Conservation (phyloP, 1,284 basidiomycete genomes). For the Malassezia yamatoensis region DNA sequence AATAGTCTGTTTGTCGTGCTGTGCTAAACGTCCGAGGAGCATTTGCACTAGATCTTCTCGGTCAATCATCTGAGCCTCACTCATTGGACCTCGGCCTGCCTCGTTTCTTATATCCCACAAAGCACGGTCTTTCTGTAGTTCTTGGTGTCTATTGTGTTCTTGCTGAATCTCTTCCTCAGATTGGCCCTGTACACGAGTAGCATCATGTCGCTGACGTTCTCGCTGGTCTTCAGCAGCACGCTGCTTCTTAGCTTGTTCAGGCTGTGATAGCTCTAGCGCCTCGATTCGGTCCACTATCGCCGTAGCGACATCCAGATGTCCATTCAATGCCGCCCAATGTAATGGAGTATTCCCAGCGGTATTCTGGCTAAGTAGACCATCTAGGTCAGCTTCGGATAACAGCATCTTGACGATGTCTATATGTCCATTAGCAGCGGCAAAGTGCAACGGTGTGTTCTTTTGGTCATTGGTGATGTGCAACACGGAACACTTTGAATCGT, state of each 20-base stretch:
- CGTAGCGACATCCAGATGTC: conserved; percentile 32
- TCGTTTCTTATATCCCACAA: conserved; percentile 44
- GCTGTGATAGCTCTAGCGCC: conserved; percentile 19
- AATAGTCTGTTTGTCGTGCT: conserved; percentile 3
- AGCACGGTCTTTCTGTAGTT: conserved; percentile 29
- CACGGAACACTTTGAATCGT: conserved; percentile 2
- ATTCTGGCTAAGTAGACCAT: conserved; percentile 31
- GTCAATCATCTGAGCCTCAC: conserved; percentile 43
- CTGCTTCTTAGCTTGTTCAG: conserved; percentile 18
- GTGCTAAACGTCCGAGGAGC: conserved; percentile 22
- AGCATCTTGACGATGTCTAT: conserved; percentile 23
- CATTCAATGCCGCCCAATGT: conserved; percentile 47
- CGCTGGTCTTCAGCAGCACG: conserved; percentile 16
- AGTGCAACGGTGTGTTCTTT: conserved; percentile 37
- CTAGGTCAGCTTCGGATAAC: conserved; percentile 21
- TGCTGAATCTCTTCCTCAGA: conserved; percentile 4
- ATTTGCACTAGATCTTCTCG: conserved; percentile 40
- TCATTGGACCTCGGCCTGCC: conserved; percentile 44
- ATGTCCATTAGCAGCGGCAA: conserved; percentile 41
- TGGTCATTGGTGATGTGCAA: conserved; percentile 26
- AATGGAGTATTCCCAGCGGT: conserved; percentile 41
- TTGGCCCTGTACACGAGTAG: conserved; percentile 1
- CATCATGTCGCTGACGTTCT: conserved; percentile 10
- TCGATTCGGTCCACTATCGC: conserved; percentile 32
- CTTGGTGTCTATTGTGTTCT: conserved; percentile 15